Evolutionary conservation across 495 filamentous ascomycete genomes (phyloP), one percentile per base, ranked within the genome.

Genomic region (Penicillium maclennaniae): DNA sequence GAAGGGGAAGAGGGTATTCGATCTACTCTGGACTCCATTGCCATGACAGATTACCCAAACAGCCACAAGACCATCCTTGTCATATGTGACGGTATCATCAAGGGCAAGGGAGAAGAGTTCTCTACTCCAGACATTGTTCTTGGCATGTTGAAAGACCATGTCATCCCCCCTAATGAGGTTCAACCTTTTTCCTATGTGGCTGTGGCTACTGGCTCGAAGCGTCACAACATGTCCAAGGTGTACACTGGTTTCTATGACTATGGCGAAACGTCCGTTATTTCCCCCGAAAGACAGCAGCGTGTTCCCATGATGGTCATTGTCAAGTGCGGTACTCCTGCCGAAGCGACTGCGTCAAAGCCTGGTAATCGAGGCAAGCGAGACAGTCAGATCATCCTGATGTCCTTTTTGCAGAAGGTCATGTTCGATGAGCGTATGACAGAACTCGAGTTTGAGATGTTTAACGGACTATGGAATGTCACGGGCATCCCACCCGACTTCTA

Each of bases 391-490:
- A 92, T 99, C 60, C 73, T 99, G 44, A 99, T 99, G 95, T 95
- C 91, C 17, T 99, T 99, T 80, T 75, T 99, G 60, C 95, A 99
- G 69, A 99, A 99, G 72, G 93, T 99, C 56, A 99, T 99, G 95
- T 99, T 99, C 66, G 95, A 99, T 67, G 95, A 99, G 70, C 88
- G 95, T 36, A 99, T 99, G 95, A 97, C 95, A 5, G 92, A 99
- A 66, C 83, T 99, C n/a, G 95, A 99, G 66, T 99, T 91, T 59
- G 95, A 99, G 64, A 97, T 99, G 88, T 97, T 97, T 76, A 99
- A 97, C 62, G 95, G 93, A 34, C 79, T 99, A 53, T 99, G 92
- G 92, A 95, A 95, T 63, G 87, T 97, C 39, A 99, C 95, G 6
- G 95, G 95, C 28, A 96, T 99, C 45, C 90, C 91, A 12, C 93